A percentile compares a stretch with the other conserved stretches of the same genome.
These are phyloP conservation scores for Lactarius hatsudake DNA, from an alignment of 768 basidiomycete species.

Conservation along the genomic window DNA sequence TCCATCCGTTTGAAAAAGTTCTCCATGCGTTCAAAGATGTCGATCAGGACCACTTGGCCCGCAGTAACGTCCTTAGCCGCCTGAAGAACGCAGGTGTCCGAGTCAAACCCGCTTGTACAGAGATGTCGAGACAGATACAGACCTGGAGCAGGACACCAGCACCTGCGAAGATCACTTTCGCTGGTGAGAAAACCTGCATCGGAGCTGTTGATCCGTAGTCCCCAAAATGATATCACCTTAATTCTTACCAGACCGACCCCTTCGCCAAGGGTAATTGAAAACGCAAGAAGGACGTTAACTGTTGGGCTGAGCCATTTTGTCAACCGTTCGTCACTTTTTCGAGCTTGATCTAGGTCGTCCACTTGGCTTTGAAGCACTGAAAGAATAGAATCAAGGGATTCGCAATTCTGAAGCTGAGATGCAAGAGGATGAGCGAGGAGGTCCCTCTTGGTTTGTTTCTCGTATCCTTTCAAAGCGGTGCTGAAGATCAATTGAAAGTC, in stretches of 20 bases:
- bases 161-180: constrained; percentile 6
- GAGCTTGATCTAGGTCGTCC: neutral
- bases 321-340: neutral
- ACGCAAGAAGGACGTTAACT: neutral
- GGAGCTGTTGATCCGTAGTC: no score
- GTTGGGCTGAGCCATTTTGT: neutral
- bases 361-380: neutral
- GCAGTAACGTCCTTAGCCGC: neutral
- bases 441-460: constrained; percentile 1
- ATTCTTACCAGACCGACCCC: neutral
- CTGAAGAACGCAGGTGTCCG: neutral
- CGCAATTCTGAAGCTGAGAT: neutral
- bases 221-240: neutral
- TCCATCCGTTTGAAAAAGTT: neutral
- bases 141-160: neutral
- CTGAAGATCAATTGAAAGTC: neutral
- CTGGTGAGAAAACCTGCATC: neutral
- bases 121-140: neutral
- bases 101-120: no score
- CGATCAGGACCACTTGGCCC: neutral
- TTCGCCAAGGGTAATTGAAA: constrained; percentile 5
- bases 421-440: constrained; percentile 3
- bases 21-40: neutral
- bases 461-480: constrained; percentile 1
- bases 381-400: neutral